Base-by-base conservation (phyloP, 805 yeast genomes). In the Yamadazyma ubonensis region DNA sequence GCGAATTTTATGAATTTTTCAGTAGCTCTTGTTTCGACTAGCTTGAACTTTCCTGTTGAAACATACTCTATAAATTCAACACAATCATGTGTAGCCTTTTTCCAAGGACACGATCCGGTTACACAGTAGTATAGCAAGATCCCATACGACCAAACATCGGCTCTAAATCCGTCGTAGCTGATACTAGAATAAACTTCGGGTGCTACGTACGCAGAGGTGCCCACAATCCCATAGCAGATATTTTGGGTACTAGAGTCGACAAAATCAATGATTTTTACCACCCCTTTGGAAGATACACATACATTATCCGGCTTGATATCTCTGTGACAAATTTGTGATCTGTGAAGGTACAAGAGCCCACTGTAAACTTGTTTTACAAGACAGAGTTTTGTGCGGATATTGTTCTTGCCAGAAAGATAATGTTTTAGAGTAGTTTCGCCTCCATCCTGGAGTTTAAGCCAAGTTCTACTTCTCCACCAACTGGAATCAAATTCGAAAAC, bases 81-180 rank as follows among this genome's bases (percentile, higher is more conserved):
- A 12, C 38, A 26, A 12, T 19, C 31, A 21, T 26, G 15, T 19
- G 29, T 36, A 19, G 82, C 79, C 12, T 55, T 44, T 35, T 57
- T 61, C 83, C 83, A 78, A 2, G 79, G 79, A 29, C 64, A 67
- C n/a, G 44, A 46, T 9, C 49, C 39, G 17, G 52, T 48, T 10
- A 55, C 9, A 17, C 73, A 33, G 38, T 57, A 66, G 38, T 58
- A 60, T 12, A 71, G 48, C 1, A 75, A 54, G 2, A 75, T 59
- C 2, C 78, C 81, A 14, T 74, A 44, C 0, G 78, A 66, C 82
- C 82, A 76, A 8, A 73, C 50, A 45, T 76, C 81, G 8, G 65
- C 59, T 16, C 54, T 52, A 33, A 49, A 55, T 0, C 77, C 73
- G 38, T 68, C 61, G 46, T 76, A 76, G 7, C 46, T 46, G 6